Base-by-base conservation (phyloP, 208 protist species). In the Novymonas esmeraldas region DNA sequence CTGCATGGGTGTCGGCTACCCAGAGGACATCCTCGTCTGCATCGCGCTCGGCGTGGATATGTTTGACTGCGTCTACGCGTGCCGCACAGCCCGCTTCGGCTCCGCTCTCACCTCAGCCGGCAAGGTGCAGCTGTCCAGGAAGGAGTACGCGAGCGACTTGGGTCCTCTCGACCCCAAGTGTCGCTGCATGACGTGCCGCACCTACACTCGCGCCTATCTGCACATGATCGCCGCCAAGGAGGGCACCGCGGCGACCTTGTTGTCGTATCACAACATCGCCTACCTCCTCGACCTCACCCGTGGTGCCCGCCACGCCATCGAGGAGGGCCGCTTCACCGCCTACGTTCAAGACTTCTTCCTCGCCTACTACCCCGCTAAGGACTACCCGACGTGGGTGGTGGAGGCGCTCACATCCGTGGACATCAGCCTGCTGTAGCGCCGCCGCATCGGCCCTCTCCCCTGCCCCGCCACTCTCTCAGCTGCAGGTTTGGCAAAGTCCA, bases 21-120 rank as follows among this genome's bases (percentile, higher is more conserved):
- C 99, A 16, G 82, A 98, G 28, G 99, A 99, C 83, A 94, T 99
- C 31, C 90, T 99, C 0, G 98, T 99, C 18, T 99, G 98, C 74
- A 93, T 96, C 11, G 96, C 96, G 2, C 83, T 99, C 13, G 99
- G 99, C 24, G 98, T 99, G 14, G 99, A 99, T 79, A 99, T 99
- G 98, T 99, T 99, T 65, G 99, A 99, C 78, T 99, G 99, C 81
- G 99, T 99, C n/a, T 99, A 98, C 66, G 98, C 99, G 6, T 99
- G 97, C 52, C 76, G 99, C 29, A 99, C 98, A 1, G 98, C 98
- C 7, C 81, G 98, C 49, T 99, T 99, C 72, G 98, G 98, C 29
- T 98, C 90, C 4, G 98, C 97, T 1, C 68, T 99, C 24, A 97
- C 94, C 16, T 85, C 83, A 20, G 49, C 50, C 14, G 96, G 97